Evolutionary conservation across 129 eudicot species (phyloP), one percentile per base, ranked within the genome.

Genomic region (Calendula officinalis): DNA sequence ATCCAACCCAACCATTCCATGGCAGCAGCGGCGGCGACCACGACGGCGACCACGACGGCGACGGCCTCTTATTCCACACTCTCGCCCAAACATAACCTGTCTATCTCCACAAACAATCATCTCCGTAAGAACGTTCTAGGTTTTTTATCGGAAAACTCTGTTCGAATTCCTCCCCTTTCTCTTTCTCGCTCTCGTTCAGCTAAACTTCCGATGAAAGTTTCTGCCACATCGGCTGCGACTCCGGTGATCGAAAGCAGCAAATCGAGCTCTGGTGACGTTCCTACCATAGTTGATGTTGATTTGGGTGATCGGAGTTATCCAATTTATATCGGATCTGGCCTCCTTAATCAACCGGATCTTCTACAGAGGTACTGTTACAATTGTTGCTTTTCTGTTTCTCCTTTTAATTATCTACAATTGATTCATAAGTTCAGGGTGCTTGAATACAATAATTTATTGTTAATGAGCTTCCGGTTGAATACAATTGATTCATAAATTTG

Each of bases 271-370:
- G 38, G 43, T 7, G 76, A 22, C 8, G 73, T 34, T 60, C 86
- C 89, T 49, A 83, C 88, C 0, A 50, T 78, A 15, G 99, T 92
- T 5, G 96, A 88, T 52, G 99, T 92, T 3, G 78, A 88, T 77
- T 76, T 92, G 80, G 96, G 99, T n/a, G 70, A 85, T 68, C 95
- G 99, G 77, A 92, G 96, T 76, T 92, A 92, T 78, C 99, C 99
- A n/a, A 92, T 92, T 56, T 92, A 88, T 41, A 92, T 92, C 8
- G 99, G 99, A 45, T 70, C 99, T 14, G 92, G 95, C 0, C 86
- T 92, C 3, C 96, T 92, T 42, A 72, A 88, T 71, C 84, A 88
- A 51, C 96, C 96, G 6, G 79, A 88, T 46, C 92, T 92, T 36
- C 87, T 92, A 2, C 99, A 86, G 45, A 79, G 95, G 99, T 84